Evolutionary conservation across 2,329 filamentous ascomycete genomes (phyloP).

Genomic region (Xylaria sp.): DNA sequence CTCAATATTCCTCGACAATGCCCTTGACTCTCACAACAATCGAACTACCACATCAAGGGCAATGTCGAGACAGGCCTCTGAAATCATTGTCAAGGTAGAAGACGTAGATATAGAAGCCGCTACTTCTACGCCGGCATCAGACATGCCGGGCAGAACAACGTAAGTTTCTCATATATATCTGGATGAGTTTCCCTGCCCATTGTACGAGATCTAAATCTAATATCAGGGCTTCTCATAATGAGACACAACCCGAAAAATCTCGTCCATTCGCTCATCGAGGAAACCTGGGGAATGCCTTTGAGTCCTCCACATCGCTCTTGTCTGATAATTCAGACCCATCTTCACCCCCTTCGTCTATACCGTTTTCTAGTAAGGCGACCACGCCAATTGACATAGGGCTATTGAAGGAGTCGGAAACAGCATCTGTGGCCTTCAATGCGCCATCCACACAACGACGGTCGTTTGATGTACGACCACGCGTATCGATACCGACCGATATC

Average conservation of each 20-base stretch:
- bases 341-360: slow-evolving; percentile 61
- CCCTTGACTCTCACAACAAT: slow-evolving; percentile 39
- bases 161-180: slow-evolving; percentile 44
- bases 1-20: slow-evolving; percentile 42
- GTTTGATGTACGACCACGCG: slow-evolving; percentile 76
- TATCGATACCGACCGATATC: slow-evolving; percentile 83
- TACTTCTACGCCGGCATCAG: slow-evolving; percentile 37
- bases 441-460: slow-evolving; percentile 48
- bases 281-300: slow-evolving; percentile 50
- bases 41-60: slow-evolving; percentile 42
- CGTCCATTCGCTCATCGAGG: slow-evolving; percentile 25
- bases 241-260: slow-evolving; percentile 32
- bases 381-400: slow-evolving; percentile 64
- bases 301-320: slow-evolving; percentile 64
- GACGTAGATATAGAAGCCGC: slow-evolving; percentile 45
- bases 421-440: slow-evolving; percentile 34
- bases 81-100: slow-evolving; percentile 49
- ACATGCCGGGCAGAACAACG: slow-evolving; percentile 38
- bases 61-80: slow-evolving; percentile 47
- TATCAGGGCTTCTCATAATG: slow-evolving; percentile 47
- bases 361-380: slow-evolving; percentile 70
- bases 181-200: slow-evolving; percentile 19
- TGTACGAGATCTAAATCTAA: slow-evolving; percentile 40
- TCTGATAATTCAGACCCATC: slow-evolving; percentile 68
- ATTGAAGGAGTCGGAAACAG: slow-evolving; percentile 48